These are phyloP conservation scores for Lonicera japonica DNA, from an alignment of 129 eudicot genomes.

Conservation along the genomic window DNA sequence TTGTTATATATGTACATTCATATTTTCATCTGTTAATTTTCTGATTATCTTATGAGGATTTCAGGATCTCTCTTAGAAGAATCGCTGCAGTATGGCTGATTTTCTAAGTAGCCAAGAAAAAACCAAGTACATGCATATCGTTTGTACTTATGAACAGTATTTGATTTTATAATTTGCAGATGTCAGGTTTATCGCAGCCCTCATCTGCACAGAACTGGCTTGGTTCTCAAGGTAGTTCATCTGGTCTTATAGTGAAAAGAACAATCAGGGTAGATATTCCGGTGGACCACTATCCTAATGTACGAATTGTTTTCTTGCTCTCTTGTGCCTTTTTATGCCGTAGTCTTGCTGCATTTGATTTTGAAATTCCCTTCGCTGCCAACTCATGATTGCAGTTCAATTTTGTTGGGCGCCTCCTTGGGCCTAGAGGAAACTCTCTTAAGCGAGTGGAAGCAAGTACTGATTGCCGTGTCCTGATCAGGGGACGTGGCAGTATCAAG, in stretches of 20 bases:
- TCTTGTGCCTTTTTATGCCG: not conserved
- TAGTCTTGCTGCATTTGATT: not conserved
- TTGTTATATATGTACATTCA: constrained; percentile 1
- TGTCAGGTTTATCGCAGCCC: constrained; percentile 68
- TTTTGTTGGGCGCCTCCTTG: constrained; percentile 98
- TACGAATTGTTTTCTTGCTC: constrained; percentile 20
- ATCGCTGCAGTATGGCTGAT: constrained; percentile 10
- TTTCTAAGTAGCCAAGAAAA: constrained; percentile 14
- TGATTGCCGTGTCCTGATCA: constrained; percentile 89
- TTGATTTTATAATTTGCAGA: constrained; percentile 52
- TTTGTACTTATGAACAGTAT: constrained; percentile 13
- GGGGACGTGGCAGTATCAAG: constrained; percentile 99
- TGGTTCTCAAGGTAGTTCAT: constrained; percentile 89
- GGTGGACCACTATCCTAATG: constrained; percentile 80
- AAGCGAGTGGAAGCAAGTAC: constrained; percentile 97
- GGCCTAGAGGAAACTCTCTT: constrained; percentile 96
- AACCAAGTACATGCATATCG: not conserved
- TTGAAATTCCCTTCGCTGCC: constrained; percentile 10
- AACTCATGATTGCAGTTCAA: constrained; percentile 56
- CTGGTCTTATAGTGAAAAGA: constrained; percentile 82
- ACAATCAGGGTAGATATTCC: constrained; percentile 95
- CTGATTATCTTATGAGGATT: not conserved
- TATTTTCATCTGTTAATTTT: constrained; percentile 11
- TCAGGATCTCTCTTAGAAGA: constrained; percentile 2
- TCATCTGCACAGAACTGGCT: constrained; percentile 90